phyloP scores from a whole-genome alignment of 2,329 filamentous ascomycete species.

The Emmonsiellopsis sp. region DNA sequence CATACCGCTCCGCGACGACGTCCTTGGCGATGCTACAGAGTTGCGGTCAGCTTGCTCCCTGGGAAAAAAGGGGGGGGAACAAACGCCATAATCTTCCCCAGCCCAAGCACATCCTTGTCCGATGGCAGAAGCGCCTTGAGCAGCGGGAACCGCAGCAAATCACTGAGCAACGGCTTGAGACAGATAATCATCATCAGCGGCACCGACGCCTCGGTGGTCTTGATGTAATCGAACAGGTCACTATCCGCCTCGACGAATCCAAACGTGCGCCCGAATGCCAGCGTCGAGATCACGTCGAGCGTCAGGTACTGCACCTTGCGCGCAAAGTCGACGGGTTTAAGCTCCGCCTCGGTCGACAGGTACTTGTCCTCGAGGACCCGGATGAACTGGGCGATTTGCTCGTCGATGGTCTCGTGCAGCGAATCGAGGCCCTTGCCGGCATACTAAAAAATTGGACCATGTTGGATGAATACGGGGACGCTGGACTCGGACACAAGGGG shows the following conservation, averaged over 20 bases:
- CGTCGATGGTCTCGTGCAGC: conserved; percentile 42
- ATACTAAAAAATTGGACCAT: conserved; percentile 26
- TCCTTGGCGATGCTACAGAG: conserved; percentile 8
- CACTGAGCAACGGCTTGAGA: conserved; percentile 11
- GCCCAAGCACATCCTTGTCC: conserved; percentile 13
- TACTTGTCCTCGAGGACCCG: conserved; percentile 41
- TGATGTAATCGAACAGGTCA: conserved; percentile 33
- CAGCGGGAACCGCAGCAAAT: conserved; percentile 11
- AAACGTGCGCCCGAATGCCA: conserved; percentile 43
- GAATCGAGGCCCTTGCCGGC: conserved; percentile 46
- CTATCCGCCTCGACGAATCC: conserved; percentile 36
- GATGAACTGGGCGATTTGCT: conserved; percentile 38
- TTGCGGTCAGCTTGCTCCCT: not conserved
- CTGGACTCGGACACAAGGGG: not conserved
- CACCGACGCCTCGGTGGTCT: conserved; percentile 18
- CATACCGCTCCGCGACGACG: conserved; percentile 15
- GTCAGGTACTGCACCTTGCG: conserved; percentile 45
- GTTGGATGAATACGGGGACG: not conserved
- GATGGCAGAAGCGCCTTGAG: conserved; percentile 11
- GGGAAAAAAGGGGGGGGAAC: conserved; percentile 8
- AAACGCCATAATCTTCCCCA: conserved; percentile 16
- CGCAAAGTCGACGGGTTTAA: conserved; percentile 35
- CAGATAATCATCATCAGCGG: conserved; percentile 10
- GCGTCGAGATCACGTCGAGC: conserved; percentile 46
- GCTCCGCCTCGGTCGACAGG: conserved; percentile 21